A percentile compares a stretch with the other conserved stretches of the same genome.
Conservation (phyloP, 176 grass and related monocot genomes). For the Hordeum marinum region DNA sequence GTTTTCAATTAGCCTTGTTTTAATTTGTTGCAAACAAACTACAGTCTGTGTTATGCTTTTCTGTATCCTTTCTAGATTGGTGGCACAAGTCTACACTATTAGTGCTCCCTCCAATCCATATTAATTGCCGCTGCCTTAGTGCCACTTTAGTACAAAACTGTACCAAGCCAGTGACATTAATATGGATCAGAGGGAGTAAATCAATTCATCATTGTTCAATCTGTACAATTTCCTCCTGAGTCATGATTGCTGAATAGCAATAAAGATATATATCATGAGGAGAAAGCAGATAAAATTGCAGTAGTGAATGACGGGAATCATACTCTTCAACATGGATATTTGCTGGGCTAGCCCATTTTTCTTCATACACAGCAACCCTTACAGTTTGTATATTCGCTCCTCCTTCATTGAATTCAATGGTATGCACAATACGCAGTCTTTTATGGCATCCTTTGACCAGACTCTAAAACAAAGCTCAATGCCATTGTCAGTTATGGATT, state of each 20-base stretch:
- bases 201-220: background rate
- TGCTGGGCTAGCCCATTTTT: constrained; percentile 77
- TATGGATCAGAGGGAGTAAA: background rate
- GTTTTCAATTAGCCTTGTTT: background rate
- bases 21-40: background rate
- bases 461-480: constrained; percentile 49
- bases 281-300: constrained; percentile 9
- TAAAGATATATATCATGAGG: constrained; percentile 1
- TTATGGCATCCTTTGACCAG: constrained; percentile 96
- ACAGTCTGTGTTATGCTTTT: background rate
- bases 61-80: background rate
- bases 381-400: constrained; percentile 81
- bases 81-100: background rate
- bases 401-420: constrained; percentile 88
- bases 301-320: background rate
- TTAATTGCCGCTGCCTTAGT: no score
- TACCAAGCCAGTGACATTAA: no score
- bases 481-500: constrained; percentile 3
- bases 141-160: no score
- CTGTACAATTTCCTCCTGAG: background rate
- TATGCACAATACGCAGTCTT: constrained; percentile 82
- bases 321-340: constrained; percentile 71
- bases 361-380: constrained; percentile 90
- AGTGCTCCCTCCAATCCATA: background rate
- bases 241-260: constrained; percentile 11